phyloP scores from a whole-genome alignment of 2,329 filamentous ascomycete species.

The Xylaria sp. region DNA sequence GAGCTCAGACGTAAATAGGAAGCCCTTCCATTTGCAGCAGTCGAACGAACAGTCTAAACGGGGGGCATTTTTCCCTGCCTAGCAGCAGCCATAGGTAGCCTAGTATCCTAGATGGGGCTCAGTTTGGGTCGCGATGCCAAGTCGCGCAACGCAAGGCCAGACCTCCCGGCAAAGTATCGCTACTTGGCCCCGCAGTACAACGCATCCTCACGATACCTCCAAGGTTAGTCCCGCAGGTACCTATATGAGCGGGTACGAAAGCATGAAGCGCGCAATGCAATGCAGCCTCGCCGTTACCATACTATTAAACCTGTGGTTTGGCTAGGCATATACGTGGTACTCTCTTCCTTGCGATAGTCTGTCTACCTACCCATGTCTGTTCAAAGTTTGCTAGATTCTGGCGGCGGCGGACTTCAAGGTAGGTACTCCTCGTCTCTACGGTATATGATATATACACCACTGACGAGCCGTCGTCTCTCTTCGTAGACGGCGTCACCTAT shows the following conservation, averaged over 20 bases:
- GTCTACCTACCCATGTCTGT: constrained; percentile 11
- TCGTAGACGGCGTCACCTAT: too few species aligned
- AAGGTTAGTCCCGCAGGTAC: constrained; percentile 31
- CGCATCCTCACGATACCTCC: constrained; percentile 32
- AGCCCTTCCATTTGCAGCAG: background rate
- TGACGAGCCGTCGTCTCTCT: too few species aligned
- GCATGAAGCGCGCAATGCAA: constrained; percentile 16
- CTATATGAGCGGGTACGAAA: constrained; percentile 26
- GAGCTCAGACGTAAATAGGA: too few species aligned
- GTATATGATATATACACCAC: background rate
- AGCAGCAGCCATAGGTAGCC: background rate
- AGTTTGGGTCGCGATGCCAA: constrained; percentile 30
- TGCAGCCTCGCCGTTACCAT: constrained; percentile 23
- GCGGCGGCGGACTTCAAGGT: background rate
- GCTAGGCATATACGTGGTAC: constrained; percentile 18
- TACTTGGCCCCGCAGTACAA: constrained; percentile 34
- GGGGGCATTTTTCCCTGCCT: too few species aligned
- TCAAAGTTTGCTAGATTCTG: background rate
- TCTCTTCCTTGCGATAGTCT: background rate
- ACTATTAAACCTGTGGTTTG: constrained; percentile 8
- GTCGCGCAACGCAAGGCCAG: constrained; percentile 19
- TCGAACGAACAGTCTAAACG: background rate
- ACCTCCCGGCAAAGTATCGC: constrained; percentile 27
- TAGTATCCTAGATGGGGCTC: background rate
- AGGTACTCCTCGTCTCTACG: background rate